These are phyloP conservation scores for Graphilbum sp. DNA, from an alignment of 2,329 filamentous ascomycete genomes.

Conservation along the genomic window DNA sequence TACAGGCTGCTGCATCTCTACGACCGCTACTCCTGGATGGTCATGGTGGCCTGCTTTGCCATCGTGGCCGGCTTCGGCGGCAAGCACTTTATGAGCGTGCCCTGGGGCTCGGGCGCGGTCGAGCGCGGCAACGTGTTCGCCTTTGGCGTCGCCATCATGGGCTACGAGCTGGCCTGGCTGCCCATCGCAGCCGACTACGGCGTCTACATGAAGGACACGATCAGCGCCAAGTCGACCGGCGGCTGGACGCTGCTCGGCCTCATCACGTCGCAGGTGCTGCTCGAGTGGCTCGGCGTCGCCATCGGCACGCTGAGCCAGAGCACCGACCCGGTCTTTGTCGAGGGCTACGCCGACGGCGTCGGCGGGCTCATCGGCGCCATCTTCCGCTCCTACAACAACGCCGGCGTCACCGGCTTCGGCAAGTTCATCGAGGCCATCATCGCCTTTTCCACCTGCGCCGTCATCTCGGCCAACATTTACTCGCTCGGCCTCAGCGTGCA, in stretches of 20 bases:
- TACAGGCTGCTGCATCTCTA: slow-evolving; percentile 10
- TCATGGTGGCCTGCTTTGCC: slow-evolving; percentile 7
- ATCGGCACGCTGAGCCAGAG: slow-evolving; percentile 6
- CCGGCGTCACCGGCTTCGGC: slow-evolving; percentile 5
- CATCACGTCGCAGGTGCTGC: slow-evolving; percentile 5
- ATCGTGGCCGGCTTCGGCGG: slow-evolving; percentile 10
- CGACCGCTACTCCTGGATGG: slow-evolving; percentile 10
- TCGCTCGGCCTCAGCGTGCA: slow-evolving; percentile 8
- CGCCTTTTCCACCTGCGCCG: slow-evolving; percentile 3
- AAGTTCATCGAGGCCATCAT: slow-evolving; percentile 7
- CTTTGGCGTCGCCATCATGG: slow-evolving; percentile 12
- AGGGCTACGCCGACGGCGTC: slow-evolving; percentile 6
- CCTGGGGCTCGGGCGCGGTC: slow-evolving; percentile 1
- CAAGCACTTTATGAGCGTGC: slow-evolving; percentile 2
- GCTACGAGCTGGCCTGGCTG: slow-evolving; percentile 12
- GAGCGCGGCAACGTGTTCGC: slow-evolving; percentile 9
- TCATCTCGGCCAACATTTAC: slow-evolving; percentile 7
- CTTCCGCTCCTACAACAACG: slow-evolving; percentile 4
- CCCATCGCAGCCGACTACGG: slow-evolving; percentile 5
- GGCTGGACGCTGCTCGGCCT: slow-evolving; percentile 4
- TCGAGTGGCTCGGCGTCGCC: slow-evolving; percentile 8
- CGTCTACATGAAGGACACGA: slow-evolving; percentile 4
- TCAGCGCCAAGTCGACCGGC: neutral
- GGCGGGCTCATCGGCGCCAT: slow-evolving; percentile 9
- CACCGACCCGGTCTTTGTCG: slow-evolving; percentile 4